These are phyloP conservation scores for Hypericum androsaemum DNA, from an alignment of 345 rosid species.

Conservation along the genomic window DNA sequence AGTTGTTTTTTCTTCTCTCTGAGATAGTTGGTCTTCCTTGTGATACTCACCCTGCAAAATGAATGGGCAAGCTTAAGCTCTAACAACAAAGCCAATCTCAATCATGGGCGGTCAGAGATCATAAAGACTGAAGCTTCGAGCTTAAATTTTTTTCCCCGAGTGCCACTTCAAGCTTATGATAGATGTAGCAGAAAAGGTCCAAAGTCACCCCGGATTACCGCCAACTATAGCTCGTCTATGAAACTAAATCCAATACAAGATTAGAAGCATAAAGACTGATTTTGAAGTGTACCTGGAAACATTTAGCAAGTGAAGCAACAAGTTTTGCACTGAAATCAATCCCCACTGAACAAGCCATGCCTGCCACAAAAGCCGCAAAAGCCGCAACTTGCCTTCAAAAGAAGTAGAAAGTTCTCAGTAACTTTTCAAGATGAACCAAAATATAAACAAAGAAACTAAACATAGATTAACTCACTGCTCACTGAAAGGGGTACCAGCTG, in stretches of 20 bases:
- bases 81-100: background rate
- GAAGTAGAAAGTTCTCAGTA: background rate
- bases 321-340: constrained; percentile 83
- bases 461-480: constrained; percentile 51
- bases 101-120: no score
- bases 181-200: no score
- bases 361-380: constrained; percentile 89
- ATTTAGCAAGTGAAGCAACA: constrained; percentile 62
- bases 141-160: no score
- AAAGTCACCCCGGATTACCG: no score
- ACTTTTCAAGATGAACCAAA: background rate
- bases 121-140: no score
- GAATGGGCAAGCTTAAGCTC: constrained; percentile 7
- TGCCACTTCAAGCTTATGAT: no score
- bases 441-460: background rate
- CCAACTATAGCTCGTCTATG: no score
- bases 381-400: constrained; percentile 64
- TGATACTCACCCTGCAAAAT: constrained; percentile 61
- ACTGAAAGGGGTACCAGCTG: constrained; percentile 67
- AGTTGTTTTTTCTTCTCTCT: constrained; percentile 64
- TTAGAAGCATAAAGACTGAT: no score
- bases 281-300: constrained; percentile 48
- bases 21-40: constrained; percentile 68
- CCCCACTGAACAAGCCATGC: constrained; percentile 77
- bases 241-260: no score